A percentile compares a stretch with the other conserved stretches of the same genome.
phyloP scores from a whole-genome alignment of 2,329 filamentous ascomycete species.

The Colletotrichum acutatum region DNA sequence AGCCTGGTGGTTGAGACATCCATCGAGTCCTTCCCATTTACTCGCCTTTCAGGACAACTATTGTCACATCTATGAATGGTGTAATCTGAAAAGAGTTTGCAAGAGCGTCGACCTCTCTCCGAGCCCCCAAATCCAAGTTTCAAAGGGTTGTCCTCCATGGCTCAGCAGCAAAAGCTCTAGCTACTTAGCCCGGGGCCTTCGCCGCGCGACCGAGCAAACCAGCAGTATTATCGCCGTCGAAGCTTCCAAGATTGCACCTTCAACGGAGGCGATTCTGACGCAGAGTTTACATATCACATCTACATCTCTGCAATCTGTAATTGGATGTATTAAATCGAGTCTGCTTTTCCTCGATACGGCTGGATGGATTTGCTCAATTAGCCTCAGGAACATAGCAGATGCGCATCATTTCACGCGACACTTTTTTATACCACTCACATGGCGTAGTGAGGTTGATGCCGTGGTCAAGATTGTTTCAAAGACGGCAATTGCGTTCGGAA shows the following conservation, averaged over 20 bases:
- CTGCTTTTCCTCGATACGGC: not conserved
- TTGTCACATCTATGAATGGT: not conserved
- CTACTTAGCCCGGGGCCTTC: not conserved
- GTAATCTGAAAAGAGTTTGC: not conserved
- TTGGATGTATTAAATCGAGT: not conserved
- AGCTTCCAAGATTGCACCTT: not conserved
- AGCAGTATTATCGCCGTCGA: not conserved
- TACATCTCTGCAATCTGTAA: not conserved
- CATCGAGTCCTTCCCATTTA: not conserved
- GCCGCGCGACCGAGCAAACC: not conserved
- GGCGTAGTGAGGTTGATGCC: not conserved
- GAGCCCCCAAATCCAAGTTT: not conserved
- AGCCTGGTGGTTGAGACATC: not conserved
- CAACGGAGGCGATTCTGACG: not conserved
- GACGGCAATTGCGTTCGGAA: not conserved
- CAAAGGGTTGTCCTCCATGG: not conserved
- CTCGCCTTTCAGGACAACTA: not conserved
- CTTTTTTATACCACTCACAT: not conserved
- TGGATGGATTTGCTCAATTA: not conserved
- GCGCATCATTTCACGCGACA: not conserved
- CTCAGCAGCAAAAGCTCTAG: not conserved
- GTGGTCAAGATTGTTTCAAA: not conserved
- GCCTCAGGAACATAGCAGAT: not conserved
- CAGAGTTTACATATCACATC: not conserved
- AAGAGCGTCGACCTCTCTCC: not conserved